Conservation (phyloP, 2,329 filamentous ascomycete species). For the Colletotrichum simmondsii region DNA sequence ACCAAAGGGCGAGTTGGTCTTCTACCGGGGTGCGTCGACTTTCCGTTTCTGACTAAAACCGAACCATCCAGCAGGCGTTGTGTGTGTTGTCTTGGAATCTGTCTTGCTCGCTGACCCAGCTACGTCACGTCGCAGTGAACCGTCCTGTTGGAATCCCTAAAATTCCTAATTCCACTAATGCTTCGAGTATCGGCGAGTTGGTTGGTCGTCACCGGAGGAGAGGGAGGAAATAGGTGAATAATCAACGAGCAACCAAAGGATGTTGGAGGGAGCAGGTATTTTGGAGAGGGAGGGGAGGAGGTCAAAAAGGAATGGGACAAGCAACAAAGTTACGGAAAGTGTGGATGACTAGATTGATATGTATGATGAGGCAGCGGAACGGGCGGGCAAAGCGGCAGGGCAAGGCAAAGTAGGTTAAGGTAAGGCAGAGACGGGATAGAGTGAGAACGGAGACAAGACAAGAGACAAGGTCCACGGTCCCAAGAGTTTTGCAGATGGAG, state of each 20-base stretch:
- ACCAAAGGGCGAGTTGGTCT: conserved; percentile 11
- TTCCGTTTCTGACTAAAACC: conserved; percentile 19
- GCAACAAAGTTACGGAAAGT: conserved; percentile 17
- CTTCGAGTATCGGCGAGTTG: background rate
- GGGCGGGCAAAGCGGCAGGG: conserved; percentile 18
- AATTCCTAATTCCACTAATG: conserved; percentile 1
- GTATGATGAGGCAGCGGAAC: conserved; percentile 31
- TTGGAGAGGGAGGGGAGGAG: conserved; percentile 21
- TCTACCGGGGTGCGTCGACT: conserved; percentile 3
- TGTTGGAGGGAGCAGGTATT: background rate
- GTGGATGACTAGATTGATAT: conserved; percentile 35
- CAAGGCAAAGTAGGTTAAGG: conserved; percentile 31
- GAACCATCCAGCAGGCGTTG: conserved; percentile 22
- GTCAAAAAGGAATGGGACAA: conserved; percentile 27
- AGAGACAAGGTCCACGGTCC: conserved; percentile 17
- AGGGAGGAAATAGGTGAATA: conserved; percentile 8
- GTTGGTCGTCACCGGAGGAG: conserved; percentile 1
- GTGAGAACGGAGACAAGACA: conserved; percentile 15
- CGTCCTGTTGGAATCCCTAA: background rate
- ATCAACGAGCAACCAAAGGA: background rate
- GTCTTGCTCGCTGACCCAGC: conserved; percentile 1
- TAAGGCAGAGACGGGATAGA: conserved; percentile 28
- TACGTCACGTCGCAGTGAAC: conserved; percentile 23
- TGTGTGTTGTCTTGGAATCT: background rate
- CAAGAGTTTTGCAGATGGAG: conserved; percentile 10